Base-by-base conservation (phyloP, 2,329 filamentous ascomycete species). In the Thermothelomyces thermophilus region DNA sequence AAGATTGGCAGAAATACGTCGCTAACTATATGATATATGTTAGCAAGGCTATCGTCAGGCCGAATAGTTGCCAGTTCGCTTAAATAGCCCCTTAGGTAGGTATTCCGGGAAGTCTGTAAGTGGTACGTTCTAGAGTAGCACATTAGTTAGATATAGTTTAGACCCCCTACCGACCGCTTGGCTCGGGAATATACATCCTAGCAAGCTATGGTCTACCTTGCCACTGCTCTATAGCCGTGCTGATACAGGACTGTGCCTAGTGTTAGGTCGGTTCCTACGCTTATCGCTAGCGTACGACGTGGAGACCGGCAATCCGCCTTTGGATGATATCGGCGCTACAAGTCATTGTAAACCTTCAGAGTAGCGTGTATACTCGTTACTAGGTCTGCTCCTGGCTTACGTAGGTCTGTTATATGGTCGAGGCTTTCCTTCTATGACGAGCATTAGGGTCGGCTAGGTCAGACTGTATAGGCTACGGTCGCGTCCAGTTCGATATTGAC, bases 381-480 rank as follows among this genome's bases (percentile, higher is more conserved):
- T 20, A 49, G 17, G 13, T 43, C 46, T 43, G 40, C 46, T 49
- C 40, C 46, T 49, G 13, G 46, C 46, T 49, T 14, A 33, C 40
- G 33, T 49, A 13, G 46, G 11, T 43, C 46, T 39, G 34, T 48
- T 42, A 33, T 37, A 6, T 43, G 19, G 22, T 49, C 40, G 46
- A 49, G 33, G 46, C 46, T 48, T 49, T 43, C 46, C 46, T 24
- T 48, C 31, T 13, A 48, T 39, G 20, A 49, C 26, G 40, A 43
- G 40, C 40, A 49, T 30, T 13, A 33, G 40, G 33, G 46, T 49
- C 17, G 24, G 46, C 46, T 48, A 11, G 37, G 46, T 48, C 46
- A 48, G 46, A 8, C 37, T 20, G 20, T 48, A 41, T 30, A 10
- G 46, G 40, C 46, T 13, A 49, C 41, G n/a, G 47, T 17, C 40